Evolutionary conservation across 176 grass and related monocot genomes (phyloP).

Genomic region (Cenchrus fungigraminus): DNA sequence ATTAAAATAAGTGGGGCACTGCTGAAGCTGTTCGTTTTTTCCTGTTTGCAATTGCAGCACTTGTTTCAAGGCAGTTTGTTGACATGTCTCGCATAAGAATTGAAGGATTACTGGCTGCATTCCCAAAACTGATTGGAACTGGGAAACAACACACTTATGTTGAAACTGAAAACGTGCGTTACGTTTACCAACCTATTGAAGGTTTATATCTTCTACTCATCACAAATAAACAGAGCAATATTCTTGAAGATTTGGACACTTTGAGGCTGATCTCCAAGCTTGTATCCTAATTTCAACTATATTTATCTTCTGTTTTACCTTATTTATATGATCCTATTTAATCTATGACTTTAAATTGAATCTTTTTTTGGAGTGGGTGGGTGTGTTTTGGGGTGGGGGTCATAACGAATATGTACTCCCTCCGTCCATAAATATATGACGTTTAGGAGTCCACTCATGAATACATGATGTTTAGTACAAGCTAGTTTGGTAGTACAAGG

Average conservation of each 20-base stretch:
- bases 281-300: constrained; percentile 57
- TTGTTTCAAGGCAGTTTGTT: constrained; percentile 83
- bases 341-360: not conserved
- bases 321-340: not conserved
- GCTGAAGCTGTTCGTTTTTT: constrained; percentile 5
- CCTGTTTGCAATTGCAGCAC: constrained; percentile 53
- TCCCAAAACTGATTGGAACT: constrained; percentile 82
- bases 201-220: constrained; percentile 80
- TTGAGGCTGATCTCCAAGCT: constrained; percentile 83
- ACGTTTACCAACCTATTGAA: constrained; percentile 86
- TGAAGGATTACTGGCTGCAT: constrained; percentile 85
- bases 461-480: no score
- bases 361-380: no score
- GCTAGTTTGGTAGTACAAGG: not conserved
- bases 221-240: constrained; percentile 93
- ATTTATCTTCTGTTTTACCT: not conserved
- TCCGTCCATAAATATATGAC: no score
- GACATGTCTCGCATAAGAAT: constrained; percentile 88
- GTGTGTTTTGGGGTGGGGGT: no score
- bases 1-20: not conserved
- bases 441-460: no score
- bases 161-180: constrained; percentile 85
- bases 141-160: constrained; percentile 89
- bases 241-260: constrained; percentile 89
- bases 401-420: no score